Conservation (phyloP, 1,284 basidiomycete genomes). For the Cutaneotrichosporon mucoides region DNA sequence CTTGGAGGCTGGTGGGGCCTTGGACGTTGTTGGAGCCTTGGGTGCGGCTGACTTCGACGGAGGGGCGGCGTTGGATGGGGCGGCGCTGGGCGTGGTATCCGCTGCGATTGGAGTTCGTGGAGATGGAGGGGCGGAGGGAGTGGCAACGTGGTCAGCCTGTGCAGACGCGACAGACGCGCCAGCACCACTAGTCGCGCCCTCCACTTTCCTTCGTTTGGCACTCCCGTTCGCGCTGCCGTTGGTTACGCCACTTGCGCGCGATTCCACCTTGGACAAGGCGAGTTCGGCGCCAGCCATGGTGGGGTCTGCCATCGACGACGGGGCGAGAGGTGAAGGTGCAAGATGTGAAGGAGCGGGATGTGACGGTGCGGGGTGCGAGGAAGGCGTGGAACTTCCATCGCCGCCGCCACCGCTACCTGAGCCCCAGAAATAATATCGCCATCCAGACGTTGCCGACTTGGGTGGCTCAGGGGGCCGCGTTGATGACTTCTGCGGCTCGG, state of each 20-base stretch:
- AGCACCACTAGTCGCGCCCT: background rate
- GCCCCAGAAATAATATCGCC: conserved; percentile 9
- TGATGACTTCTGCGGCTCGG: background rate
- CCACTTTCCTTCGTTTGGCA: conserved; percentile 7
- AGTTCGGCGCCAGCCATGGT: background rate
- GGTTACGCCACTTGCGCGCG: background rate
- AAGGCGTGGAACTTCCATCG: background rate
- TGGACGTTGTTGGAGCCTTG: background rate
- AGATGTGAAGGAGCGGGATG: background rate
- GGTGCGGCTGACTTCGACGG: background rate
- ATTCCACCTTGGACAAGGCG: background rate
- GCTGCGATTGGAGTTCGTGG: background rate
- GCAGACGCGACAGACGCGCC: too few relatives aligned
- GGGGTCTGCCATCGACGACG: background rate
- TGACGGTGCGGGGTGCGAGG: background rate
- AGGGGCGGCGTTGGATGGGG: background rate
- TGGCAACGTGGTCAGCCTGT: background rate
- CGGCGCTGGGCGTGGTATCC: too few relatives aligned
- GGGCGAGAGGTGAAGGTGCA: background rate
- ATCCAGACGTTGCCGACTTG: background rate
- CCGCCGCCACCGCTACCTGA: background rate
- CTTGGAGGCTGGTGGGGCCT: background rate
- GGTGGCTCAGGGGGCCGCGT: background rate
- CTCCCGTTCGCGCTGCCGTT: background rate
- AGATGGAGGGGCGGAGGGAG: background rate